Evolutionary conservation across 2,329 filamentous ascomycete genomes (phyloP), one percentile per base, ranked within the genome.

Genomic region (Chalaropsis thielavioides): DNA sequence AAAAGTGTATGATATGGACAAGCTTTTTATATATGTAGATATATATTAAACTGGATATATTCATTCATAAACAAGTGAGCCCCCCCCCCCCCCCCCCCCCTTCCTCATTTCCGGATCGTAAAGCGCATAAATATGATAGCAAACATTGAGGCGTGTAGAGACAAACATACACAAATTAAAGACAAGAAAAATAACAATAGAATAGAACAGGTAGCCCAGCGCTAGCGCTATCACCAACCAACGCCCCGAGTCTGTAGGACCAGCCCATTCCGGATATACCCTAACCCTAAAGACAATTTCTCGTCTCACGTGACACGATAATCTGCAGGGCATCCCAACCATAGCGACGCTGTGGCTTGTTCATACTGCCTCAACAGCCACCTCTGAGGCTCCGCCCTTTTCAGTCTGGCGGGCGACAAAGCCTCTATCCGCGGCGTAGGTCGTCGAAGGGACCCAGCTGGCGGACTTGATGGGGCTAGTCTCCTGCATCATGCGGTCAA

Each of bases 401-500:
- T 64, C 66, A 7, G 60, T 41, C 59, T 64, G 61, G 35, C n/a
- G 8, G n/a, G 41, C 15, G 15, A 51, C 64, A 17, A 58, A 41
- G 66, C 61, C 61, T 35, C 62, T 62, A 13, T 82, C 75, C 61
- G 74, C 73, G 63, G 86, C 85, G 69, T 88, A 92, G 70, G 88
- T 91, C 70, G 78, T 78, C 71, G 81, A 81, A 54, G 88, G 88
- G 75, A 80, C 83, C 89, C 90, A 94, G 77, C 84, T 86, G 76
- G 83, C 78, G 2, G 88, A 92, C 19, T 82, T 90, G 69, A 88
- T 84, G 44, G 90, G 88, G 22, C 83, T 90, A 46, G 83, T 85
- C 83, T 95, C 89, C 79, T 92, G 89, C 81, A 94, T 84, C 89
- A 95, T 92, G 80, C 84, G 85, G 78, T 90, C 87, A 72, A 90